Evolutionary conservation across 73 alveolate species (phyloP).

Genomic region (Effrenium voratum): DNA sequence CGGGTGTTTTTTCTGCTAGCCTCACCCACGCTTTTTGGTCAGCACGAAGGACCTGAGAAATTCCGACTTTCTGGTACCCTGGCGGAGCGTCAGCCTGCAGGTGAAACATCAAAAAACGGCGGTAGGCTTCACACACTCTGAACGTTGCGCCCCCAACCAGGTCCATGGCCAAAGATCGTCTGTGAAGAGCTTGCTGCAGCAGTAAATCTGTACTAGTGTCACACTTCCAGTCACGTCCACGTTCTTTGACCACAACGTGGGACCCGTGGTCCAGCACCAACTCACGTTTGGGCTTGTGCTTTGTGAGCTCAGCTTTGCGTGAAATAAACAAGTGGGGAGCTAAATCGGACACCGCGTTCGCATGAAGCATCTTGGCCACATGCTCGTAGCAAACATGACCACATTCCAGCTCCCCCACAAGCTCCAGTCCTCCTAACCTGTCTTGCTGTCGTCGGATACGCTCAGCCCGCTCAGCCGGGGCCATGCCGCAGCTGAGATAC

Average conservation of each 20-base stretch:
- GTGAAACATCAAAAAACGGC: neutral
- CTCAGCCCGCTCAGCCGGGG: neutral
- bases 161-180: neutral
- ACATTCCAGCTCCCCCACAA: neutral
- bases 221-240: neutral
- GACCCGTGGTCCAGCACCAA: neutral
- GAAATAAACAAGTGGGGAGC: neutral
- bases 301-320: neutral
- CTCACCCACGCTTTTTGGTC: neutral
- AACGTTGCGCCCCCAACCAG: neutral
- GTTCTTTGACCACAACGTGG: neutral
- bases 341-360: neutral
- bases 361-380: neutral
- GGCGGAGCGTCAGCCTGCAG: neutral
- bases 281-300: neutral
- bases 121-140: neutral
- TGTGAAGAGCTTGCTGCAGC: neutral
- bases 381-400: neutral
- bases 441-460: neutral
- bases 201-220: neutral
- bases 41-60: neutral
- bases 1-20: neutral
- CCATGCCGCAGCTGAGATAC: neutral
- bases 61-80: neutral
- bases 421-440: neutral